Base-by-base conservation (phyloP, 2,329 filamentous ascomycete genomes). In the Cryphonectria japonica region DNA sequence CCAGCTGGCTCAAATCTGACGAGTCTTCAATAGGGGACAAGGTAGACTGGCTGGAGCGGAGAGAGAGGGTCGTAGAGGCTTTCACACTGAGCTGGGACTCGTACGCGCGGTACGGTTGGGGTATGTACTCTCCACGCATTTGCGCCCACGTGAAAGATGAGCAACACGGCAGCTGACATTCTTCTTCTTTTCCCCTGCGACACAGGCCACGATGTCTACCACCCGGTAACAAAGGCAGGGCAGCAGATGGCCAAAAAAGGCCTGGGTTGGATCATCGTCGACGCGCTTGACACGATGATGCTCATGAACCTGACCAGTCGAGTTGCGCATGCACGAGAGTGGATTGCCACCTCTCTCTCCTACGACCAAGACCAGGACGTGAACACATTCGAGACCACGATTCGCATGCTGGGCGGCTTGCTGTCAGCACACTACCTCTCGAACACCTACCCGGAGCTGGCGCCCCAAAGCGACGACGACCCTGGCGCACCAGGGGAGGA, bases 251-350 rank as follows among this genome's bases (percentile, higher is more conserved):
- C 94, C 8, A 87, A 92, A 3, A 90, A 93, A 73, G 96, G 95
- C 37, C 87, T 99, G 82, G 96, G 96, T 41, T 99, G 97, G 96
- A 98, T 98, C 77, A 98, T 99, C 73, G 92, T 99, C 70, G 96
- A 99, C 82, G 91, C 95, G 16, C 85, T 99, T 74, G 96, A 99
- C 81, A 99, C 96, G 0, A 88, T 98, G 86, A 99, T 99, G 84
- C 85, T 99, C 73, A 99, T 99, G 96, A 98, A 98, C 80, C 86
- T 97, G 74, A 98, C 95, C 19, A 92, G 90, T 43, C 91, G 95
- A 73, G 87, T 99, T 54, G 87, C 90, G 52, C 91, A 97, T 77
- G 95, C 96, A 39, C 88, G 95, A 69, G 89, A 97, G 78, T 99
- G 96, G 96, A 89, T 99, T 64, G 87, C 93, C 1, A 91, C 89